Evolutionary conservation across 2,329 filamentous ascomycete species (phyloP), one percentile per base, ranked within the genome.

Genomic region (Colletotrichum chrysophilum): DNA sequence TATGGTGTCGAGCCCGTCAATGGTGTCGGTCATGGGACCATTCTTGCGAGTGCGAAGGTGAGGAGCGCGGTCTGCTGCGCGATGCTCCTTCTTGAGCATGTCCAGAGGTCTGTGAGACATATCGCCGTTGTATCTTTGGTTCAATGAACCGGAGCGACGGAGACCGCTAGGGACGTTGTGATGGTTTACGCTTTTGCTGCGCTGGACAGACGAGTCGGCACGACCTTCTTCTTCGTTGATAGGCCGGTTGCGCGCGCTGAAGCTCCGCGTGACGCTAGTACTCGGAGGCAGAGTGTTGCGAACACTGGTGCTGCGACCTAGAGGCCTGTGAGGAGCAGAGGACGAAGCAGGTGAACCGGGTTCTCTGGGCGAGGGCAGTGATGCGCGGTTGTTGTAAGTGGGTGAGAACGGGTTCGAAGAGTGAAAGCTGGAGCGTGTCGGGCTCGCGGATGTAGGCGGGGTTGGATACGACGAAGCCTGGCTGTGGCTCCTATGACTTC

Each of bases 1-100:
- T 55, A 89, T 84, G n/a, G 90, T 89, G 82, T 98, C 96, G 2
- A 98, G 91, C 7, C 88, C 87, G 83, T 98, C 96, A 80, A 98
- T 97, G 10, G 89, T 88, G 83, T 98, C 96, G 3, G 95, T 90
- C 30, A 93, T 91, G 18, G 93, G 89, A 80, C 93, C 88, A 80
- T 89, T 90, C 82, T 91, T 93, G 79, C 88, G 90, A 82, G 93
- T 94, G 79, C 89, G 90, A 64, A 94, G 89, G 82, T 94, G 93
- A 3, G 91, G 91, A 30, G 91, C 86, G 66, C 93, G 91, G 81
- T 95, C 86, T n/a, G 94, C 93, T 66, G 88, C 87, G 79, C 91
- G 92, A 71, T 88, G 88, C 76, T 95, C 92, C 67, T 89, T 88
- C 77, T 88, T 88, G 79, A 95, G 87, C 73, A 92, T 89, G 58